phyloP scores from a whole-genome alignment of 192 early-diverging fungal genomes.

The Entomortierella beljakovae region DNA sequence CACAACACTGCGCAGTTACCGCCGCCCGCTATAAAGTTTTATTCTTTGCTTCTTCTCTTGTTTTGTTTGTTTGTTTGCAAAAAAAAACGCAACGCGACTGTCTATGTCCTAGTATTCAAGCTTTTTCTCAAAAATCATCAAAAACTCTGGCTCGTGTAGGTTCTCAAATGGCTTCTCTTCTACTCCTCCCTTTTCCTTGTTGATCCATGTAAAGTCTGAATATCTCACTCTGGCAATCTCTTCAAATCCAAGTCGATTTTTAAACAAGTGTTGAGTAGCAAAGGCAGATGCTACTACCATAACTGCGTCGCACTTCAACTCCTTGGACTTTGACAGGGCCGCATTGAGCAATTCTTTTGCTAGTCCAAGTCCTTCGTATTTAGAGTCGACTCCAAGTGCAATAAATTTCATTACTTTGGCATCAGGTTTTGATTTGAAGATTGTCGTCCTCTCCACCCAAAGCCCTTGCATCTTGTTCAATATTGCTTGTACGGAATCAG shows the following conservation, averaged over 20 bases:
- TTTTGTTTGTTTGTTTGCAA: neutral
- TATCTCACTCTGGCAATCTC: slow-evolving; percentile 31
- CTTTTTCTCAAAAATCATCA: slow-evolving; percentile 35
- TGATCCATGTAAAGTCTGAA: slow-evolving; percentile 22
- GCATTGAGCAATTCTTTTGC: slow-evolving; percentile 38
- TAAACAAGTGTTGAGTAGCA: slow-evolving; percentile 50
- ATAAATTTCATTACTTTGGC: slow-evolving; percentile 54
- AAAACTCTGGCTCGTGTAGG: slow-evolving; percentile 41
- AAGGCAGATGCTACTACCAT: slow-evolving; percentile 49
- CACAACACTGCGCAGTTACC: too few relatives aligned
- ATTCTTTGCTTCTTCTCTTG: neutral
- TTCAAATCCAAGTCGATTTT: slow-evolving; percentile 39
- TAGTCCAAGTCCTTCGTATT: slow-evolving; percentile 31
- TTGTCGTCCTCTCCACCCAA: slow-evolving; percentile 25
- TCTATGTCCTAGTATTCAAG: neutral
- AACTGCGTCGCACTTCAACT: slow-evolving; percentile 31
- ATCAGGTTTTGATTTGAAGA: slow-evolving; percentile 23
- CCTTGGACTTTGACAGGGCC: slow-evolving; percentile 29
- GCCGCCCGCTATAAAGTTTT: neutral
- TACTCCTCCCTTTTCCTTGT: neutral
- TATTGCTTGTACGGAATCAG: slow-evolving; percentile 20
- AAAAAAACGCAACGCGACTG: too few relatives aligned
- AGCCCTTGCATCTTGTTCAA: slow-evolving; percentile 20
- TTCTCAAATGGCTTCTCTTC: slow-evolving; percentile 39
- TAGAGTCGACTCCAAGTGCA: slow-evolving; percentile 29